phyloP scores from a whole-genome alignment of 192 early-diverging fungal species.

The Coemansia javaensis region DNA sequence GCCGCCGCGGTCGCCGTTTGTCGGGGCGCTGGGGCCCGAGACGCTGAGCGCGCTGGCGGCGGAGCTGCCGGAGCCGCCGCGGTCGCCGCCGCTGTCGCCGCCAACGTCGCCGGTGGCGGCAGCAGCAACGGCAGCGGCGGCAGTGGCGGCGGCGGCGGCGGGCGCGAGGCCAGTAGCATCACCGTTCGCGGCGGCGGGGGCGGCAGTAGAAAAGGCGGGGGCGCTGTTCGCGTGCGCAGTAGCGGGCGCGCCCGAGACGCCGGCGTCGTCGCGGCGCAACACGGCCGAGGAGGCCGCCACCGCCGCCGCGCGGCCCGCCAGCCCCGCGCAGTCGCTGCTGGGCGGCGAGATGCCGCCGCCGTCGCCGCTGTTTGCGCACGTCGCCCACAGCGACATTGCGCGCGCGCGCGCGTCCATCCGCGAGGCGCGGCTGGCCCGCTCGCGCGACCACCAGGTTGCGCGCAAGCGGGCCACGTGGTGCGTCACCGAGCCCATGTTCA shows the following conservation, averaged over 20 bases:
- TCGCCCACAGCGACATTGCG: conserved; percentile 7
- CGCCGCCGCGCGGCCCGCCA: conserved; percentile 5
- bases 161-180: conserved; percentile 1
- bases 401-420: conserved; percentile 7
- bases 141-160: background rate
- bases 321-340: conserved; percentile 4
- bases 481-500: conserved; percentile 5
- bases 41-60: conserved; percentile 24
- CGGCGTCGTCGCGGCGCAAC: conserved; percentile 33
- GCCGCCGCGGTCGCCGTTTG: conserved; percentile 17
- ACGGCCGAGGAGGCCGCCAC: conserved; percentile 16
- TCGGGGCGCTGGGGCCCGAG: conserved; percentile 1
- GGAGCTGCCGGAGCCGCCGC: conserved; percentile 27
- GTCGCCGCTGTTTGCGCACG: conserved; percentile 22
- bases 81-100: conserved; percentile 12
- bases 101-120: background rate
- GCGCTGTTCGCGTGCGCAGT: background rate
- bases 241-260: conserved; percentile 16
- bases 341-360: conserved; percentile 30
- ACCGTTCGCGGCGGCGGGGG: background rate
- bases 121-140: background rate
- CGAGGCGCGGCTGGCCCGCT: conserved; percentile 4
- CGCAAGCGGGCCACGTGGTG: conserved; percentile 13
- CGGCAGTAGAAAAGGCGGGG: background rate
- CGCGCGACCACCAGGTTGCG: conserved; percentile 2